These are phyloP conservation scores for Claviceps africana DNA, from an alignment of 2,329 filamentous ascomycete genomes.

Conservation along the genomic window DNA sequence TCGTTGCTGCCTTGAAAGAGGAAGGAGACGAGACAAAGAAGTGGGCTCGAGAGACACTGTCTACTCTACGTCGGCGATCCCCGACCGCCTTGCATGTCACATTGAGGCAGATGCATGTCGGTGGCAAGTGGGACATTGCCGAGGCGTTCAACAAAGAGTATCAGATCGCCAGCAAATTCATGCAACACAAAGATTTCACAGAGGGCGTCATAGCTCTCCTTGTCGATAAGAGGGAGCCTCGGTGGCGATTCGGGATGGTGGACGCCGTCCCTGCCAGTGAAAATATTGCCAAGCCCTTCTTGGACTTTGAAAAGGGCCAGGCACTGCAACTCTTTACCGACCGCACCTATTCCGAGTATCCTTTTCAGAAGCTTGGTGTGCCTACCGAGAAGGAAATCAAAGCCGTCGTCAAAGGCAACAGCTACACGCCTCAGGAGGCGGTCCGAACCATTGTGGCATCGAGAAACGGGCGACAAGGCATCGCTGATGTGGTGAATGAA, in stretches of 20 bases:
- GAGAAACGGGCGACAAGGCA: slow-evolving; percentile 52
- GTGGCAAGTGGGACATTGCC: slow-evolving; percentile 61
- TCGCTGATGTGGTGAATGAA: slow-evolving; percentile 53
- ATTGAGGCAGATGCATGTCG: slow-evolving; percentile 67
- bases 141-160: slow-evolving; percentile 80
- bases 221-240: slow-evolving; percentile 53
- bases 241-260: slow-evolving; percentile 64
- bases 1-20: slow-evolving; percentile 53
- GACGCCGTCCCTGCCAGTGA: slow-evolving; percentile 46
- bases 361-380: slow-evolving; percentile 53
- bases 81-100: slow-evolving; percentile 80
- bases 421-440: slow-evolving; percentile 40
- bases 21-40: slow-evolving; percentile 37
- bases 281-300: slow-evolving; percentile 52
- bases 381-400: slow-evolving; percentile 55
- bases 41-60: slow-evolving; percentile 69
- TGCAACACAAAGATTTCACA: slow-evolving; percentile 80
- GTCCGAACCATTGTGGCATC: slow-evolving; percentile 46
- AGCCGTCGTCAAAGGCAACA: slow-evolving; percentile 25
- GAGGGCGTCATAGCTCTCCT: slow-evolving; percentile 80
- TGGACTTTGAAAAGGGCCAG: slow-evolving; percentile 33
- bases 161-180: slow-evolving; percentile 73
- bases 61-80: slow-evolving; percentile 63
- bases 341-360: slow-evolving; percentile 58
- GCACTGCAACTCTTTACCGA: slow-evolving; percentile 48